Conservation (phyloP, 495 filamentous ascomycete species). For the Pseudevernia furfuracea region DNA sequence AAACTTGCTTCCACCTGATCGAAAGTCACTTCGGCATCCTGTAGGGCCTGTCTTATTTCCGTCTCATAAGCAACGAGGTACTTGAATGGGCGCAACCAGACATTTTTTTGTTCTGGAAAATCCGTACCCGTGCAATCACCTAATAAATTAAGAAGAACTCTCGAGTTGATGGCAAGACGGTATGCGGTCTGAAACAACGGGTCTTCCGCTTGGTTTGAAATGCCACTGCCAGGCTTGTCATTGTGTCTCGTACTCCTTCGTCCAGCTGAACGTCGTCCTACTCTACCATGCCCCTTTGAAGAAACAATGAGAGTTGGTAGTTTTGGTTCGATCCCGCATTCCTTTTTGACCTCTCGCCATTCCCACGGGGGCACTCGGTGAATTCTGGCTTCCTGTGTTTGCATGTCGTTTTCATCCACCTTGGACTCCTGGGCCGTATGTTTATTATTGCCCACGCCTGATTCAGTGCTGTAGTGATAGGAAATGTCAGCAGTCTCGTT, state of each 20-base stretch:
- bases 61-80: slow-evolving; percentile 9
- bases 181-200: neutral
- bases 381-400: neutral
- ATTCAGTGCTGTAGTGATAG: no score
- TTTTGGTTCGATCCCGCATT: neutral
- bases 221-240: neutral
- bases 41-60: neutral
- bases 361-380: neutral
- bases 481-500: no score
- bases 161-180: slow-evolving; percentile 5
- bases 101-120: slow-evolving; percentile 1
- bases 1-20: neutral
- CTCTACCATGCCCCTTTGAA: neutral
- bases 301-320: neutral
- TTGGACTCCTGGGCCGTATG: neutral
- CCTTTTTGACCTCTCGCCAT: neutral
- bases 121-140: neutral
- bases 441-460: neutral
- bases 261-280: neutral
- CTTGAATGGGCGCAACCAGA: slow-evolving; percentile 11
- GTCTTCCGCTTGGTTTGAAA: neutral
- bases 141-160: neutral
- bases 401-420: neutral
- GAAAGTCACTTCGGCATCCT: neutral
- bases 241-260: neutral